Base-by-base conservation (phyloP, 441 rosid genomes). In the Aquilaria agallochum region DNA sequence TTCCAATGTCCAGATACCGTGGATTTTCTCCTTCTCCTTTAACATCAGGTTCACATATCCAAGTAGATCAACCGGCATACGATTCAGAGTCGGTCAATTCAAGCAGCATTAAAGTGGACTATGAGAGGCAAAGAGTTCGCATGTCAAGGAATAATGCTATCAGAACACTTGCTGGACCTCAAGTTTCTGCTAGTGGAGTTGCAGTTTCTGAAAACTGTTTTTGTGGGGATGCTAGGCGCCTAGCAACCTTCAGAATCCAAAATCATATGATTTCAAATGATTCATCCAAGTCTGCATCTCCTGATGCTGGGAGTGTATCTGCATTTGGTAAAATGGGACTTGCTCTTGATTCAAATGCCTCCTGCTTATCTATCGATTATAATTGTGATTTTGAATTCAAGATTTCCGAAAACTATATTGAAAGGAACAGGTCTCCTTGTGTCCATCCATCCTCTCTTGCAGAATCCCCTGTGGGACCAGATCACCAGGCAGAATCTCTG, bases 141-240 rank as follows among this genome's bases (percentile, higher is more conserved):
- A 52, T 70, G 55, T 64, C 68, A 15, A 58, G 60, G 55, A 68
- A 27, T 52, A 70, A 77, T 55, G 36, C 55, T 20, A 20, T 20
- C 27, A 20, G 27, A 20, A 20, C 27, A 20, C 27, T 20, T 20
- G 27, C 27, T 20, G 27, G 27, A 20, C 27, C 27, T 20, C 27
- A 20, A 20, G 27, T 20, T 20, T 20, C 27, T 20, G 33, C 57
- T 31, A 50, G 55, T 60, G 56, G 66, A 46, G 55, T 71, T 54
- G 53, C 75, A 56, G 74, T 80, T 62, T 77, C 92, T 48, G 82
- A 78, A 65, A 72, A 65, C 40, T 86, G 76, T 54, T 70, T 76
- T 56, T 59, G 64, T 56, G 92, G 84, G 44, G 89, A 86, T 61
- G 89, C 90, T 53, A 64, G 68, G 63, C 92, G 83, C 64, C 82